Evolutionary conservation across 345 rosid species (phyloP).

Genomic region (Excoecaria agallocha): DNA sequence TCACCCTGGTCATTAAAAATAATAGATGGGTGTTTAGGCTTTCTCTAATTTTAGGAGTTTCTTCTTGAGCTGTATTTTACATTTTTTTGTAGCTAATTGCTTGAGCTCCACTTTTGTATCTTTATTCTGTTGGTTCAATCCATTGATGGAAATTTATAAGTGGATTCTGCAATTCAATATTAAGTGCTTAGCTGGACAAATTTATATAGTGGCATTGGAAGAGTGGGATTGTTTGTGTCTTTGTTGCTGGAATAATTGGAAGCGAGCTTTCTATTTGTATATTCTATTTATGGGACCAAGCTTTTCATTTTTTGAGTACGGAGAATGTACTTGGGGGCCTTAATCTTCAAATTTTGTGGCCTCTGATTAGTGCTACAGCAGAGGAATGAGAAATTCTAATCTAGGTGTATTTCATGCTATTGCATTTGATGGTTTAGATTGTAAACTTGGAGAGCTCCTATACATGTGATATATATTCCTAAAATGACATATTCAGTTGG

Average conservation of each 20-base stretch:
- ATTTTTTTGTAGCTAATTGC: background rate
- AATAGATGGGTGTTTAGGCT: background rate
- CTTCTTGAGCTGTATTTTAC: too few species aligned
- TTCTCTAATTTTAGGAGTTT: background rate
- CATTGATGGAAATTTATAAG: background rate
- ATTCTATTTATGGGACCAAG: background rate
- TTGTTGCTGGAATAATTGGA: background rate
- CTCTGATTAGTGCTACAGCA: too few species aligned
- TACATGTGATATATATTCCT: background rate
- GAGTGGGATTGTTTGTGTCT: background rate
- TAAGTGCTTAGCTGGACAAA: background rate
- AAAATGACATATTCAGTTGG: background rate
- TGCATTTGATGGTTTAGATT: background rate
- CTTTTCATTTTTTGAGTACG: background rate
- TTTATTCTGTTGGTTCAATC: background rate
- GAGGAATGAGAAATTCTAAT: background rate
- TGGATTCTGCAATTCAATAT: conserved; percentile 2
- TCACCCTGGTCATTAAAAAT: background rate
- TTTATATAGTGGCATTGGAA: background rate
- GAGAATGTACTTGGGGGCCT: conserved; percentile 10
- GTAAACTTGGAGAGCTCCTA: background rate
- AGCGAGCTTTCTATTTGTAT: background rate
- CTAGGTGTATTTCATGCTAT: background rate
- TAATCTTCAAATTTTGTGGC: too few species aligned
- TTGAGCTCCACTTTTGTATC: background rate